Percentiles rank a stretch among this genome's conserved stretches.
These are phyloP conservation scores for Gnomoniopsis smithogilvyi DNA, from an alignment of 2,329 filamentous ascomycete species.

Conservation along the genomic window DNA sequence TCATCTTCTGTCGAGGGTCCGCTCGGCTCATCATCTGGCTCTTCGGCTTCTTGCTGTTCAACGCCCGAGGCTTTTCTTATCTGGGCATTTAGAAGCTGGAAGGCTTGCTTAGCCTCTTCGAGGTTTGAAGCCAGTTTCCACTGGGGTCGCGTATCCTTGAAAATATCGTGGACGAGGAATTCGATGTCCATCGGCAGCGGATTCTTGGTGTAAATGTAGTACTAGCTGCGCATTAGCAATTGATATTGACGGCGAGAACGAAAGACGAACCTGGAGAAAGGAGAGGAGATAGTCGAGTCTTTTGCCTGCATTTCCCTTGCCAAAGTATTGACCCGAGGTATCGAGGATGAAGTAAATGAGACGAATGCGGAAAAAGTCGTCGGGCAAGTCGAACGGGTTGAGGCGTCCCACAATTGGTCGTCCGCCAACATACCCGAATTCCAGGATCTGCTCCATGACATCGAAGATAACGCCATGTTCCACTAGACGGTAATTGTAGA, in stretches of 20 bases:
- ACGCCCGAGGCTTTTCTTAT: constrained; percentile 79
- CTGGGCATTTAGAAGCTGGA: constrained; percentile 83
- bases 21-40: constrained; percentile 71
- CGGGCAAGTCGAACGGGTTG: constrained; percentile 79
- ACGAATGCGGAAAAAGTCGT: constrained; percentile 95
- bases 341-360: constrained; percentile 86
- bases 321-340: constrained; percentile 95
- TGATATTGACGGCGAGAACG: too few relatives aligned
- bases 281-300: constrained; percentile 97
- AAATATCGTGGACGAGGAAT: constrained; percentile 92
- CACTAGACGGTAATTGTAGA: constrained; percentile 97
- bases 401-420: constrained; percentile 75
- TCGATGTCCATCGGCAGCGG: constrained; percentile 94
- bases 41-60: constrained; percentile 63
- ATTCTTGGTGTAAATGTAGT: constrained; percentile 91
- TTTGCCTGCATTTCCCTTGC: constrained; percentile 88
- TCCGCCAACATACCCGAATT: constrained; percentile 78
- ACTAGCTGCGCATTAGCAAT: constrained; percentile 43
- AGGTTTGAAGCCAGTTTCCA: constrained; percentile 84
- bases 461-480: constrained; percentile 96
- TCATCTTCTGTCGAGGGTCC: constrained; percentile 75
- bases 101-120: constrained; percentile 78
- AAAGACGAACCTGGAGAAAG: constrained; percentile 71
- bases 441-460: constrained; percentile 88
- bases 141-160: constrained; percentile 77